Conservation (phyloP, 768 basidiomycete species). For the Russula sp. region DNA sequence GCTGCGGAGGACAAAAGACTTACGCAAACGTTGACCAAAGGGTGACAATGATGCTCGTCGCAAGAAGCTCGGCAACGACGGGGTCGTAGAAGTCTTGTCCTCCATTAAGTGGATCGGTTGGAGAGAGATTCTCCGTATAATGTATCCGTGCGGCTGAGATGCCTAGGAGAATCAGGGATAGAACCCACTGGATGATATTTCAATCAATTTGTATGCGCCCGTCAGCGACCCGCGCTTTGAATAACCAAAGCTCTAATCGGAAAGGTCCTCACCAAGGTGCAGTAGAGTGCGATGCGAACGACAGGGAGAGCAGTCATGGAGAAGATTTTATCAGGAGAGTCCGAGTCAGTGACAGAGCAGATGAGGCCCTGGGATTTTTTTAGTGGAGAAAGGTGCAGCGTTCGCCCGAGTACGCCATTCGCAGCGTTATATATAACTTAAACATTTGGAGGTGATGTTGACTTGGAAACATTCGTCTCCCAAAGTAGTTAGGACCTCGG, state of each 20-base stretch:
- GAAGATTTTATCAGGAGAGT: too few relatives aligned
- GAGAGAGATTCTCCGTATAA: too few relatives aligned
- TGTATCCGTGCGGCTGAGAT: slow-evolving; percentile 59
- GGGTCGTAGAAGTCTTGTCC: slow-evolving; percentile 66
- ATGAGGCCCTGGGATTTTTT: neutral
- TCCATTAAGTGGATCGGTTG: too few relatives aligned
- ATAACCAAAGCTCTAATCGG: neutral
- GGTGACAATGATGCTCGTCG: slow-evolving; percentile 59
- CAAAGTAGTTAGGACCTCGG: neutral
- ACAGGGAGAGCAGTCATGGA: too few relatives aligned
- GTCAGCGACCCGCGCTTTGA: neutral
- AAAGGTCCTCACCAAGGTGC: slow-evolving; percentile 27
- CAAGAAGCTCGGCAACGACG: slow-evolving; percentile 63
- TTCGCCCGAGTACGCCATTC: neutral
- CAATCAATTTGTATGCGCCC: neutral
- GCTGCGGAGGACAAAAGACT: slow-evolving; percentile 37
- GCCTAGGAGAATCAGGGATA: slow-evolving; percentile 54
- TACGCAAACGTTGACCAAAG: slow-evolving; percentile 65
- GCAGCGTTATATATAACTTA: slow-evolving; percentile 17
- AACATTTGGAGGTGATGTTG: neutral
- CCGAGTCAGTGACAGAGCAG: neutral
- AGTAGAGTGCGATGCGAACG: slow-evolving; percentile 46
- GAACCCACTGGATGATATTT: slow-evolving; percentile 46
- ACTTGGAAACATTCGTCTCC: neutral
- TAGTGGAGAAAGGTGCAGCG: neutral